Conservation (phyloP, 208 protist genomes). For the Acanthamoeba castellanii region DNA sequence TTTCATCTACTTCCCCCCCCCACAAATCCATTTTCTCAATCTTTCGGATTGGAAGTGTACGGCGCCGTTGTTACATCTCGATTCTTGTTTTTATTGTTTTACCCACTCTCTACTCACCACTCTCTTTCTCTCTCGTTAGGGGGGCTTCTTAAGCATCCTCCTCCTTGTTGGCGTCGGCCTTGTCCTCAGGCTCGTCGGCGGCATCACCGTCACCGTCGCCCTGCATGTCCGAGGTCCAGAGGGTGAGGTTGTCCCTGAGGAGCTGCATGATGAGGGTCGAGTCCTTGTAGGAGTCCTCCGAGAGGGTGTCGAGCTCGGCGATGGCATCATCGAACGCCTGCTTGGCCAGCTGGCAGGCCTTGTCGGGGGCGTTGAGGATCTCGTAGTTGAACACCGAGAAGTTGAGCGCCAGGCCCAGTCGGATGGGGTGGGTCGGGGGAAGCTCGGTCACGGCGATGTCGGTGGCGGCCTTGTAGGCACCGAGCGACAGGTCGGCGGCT, state of each 20-base stretch:
- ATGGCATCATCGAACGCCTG: slow-evolving; percentile 93
- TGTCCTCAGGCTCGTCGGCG: background rate
- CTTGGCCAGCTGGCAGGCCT: slow-evolving; percentile 92
- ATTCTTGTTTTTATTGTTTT: background rate
- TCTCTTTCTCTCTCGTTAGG: background rate
- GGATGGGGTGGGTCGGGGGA: slow-evolving; percentile 91
- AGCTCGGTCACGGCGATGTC: slow-evolving; percentile 88
- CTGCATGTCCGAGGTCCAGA: slow-evolving; percentile 90
- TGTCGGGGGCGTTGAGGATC: slow-evolving; percentile 87
- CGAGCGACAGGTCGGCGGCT: slow-evolving; percentile 85
- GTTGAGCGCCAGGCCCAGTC: slow-evolving; percentile 93
- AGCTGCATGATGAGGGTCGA: slow-evolving; percentile 95
- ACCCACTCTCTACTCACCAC: background rate
- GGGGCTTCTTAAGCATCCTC: background rate
- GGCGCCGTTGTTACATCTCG: too few species aligned
- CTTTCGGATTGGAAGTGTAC: too few species aligned
- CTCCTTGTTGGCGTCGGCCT: slow-evolving; percentile 5
- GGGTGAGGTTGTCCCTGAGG: slow-evolving; percentile 92
- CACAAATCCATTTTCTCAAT: too few species aligned
- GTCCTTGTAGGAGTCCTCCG: slow-evolving; percentile 91
- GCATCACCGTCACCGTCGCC: slow-evolving; percentile 4
- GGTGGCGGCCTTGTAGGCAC: slow-evolving; percentile 88
- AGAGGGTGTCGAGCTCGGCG: slow-evolving; percentile 90
- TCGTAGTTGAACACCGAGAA: slow-evolving; percentile 95
- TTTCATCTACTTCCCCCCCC: background rate